These are phyloP conservation scores for Hypoxylon cercidicola DNA, from an alignment of 495 filamentous ascomycete species.

Conservation along the genomic window DNA sequence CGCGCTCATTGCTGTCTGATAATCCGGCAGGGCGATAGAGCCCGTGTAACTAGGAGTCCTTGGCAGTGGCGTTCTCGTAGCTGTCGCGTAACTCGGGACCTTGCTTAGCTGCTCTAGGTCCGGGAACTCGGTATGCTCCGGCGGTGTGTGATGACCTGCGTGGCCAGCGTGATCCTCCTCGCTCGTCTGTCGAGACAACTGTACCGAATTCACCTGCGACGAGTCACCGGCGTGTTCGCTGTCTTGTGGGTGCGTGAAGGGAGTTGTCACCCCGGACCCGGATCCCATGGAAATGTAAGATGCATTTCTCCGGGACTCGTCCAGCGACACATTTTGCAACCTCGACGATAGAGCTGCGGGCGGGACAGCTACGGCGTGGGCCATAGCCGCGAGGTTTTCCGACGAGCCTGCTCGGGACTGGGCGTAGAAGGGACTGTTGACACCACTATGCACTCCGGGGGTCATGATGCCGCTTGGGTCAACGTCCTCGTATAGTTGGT, in stretches of 20 bases:
- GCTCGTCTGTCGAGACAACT: slow-evolving; percentile 68
- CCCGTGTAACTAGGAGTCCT: slow-evolving; percentile 38
- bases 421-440: slow-evolving; percentile 77
- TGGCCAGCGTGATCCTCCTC: slow-evolving; percentile 62
- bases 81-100: slow-evolving; percentile 84
- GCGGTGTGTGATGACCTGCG: slow-evolving; percentile 63
- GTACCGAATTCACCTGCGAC: slow-evolving; percentile 48
- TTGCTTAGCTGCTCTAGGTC: slow-evolving; percentile 73
- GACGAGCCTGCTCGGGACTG: slow-evolving; percentile 80
- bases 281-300: slow-evolving; percentile 48
- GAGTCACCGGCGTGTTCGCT: slow-evolving; percentile 41
- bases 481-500: slow-evolving; percentile 88
- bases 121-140: slow-evolving; percentile 70
- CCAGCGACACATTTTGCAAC: slow-evolving; percentile 66
- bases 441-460: slow-evolving; percentile 72
- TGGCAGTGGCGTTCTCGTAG: slow-evolving; percentile 68
- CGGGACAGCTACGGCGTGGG: slow-evolving; percentile 61
- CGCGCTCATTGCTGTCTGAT: slow-evolving; percentile 53
- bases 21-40: slow-evolving; percentile 51
- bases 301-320: slow-evolving; percentile 48
- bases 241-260: slow-evolving; percentile 43
- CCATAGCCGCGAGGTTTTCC: slow-evolving; percentile 74
- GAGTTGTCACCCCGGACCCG: slow-evolving; percentile 45
- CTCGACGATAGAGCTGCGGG: slow-evolving; percentile 71
- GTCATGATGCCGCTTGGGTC: slow-evolving; percentile 81